These are phyloP conservation scores for Malassezia yamatoensis DNA, from an alignment of 1,284 basidiomycete genomes.

Conservation along the genomic window DNA sequence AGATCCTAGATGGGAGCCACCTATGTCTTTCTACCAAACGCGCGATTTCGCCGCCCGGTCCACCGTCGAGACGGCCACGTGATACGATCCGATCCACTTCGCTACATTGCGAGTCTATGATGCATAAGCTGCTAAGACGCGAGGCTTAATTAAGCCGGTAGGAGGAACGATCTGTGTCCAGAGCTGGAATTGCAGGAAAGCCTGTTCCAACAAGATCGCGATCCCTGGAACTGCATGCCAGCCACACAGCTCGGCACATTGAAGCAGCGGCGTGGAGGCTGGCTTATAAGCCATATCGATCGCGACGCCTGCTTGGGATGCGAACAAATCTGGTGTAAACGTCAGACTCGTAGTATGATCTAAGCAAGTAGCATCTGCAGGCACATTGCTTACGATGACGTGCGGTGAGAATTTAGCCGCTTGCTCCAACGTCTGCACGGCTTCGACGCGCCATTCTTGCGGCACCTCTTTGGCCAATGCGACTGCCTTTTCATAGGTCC, in stretches of 20 bases:
- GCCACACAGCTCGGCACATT: conserved; percentile 16
- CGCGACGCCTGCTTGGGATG: conserved; percentile 35
- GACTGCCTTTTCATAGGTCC: conserved; percentile 36
- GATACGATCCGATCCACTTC: too few species aligned
- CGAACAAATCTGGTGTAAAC: conserved; percentile 25
- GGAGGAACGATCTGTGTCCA: conserved; percentile 41
- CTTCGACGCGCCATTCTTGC: conserved; percentile 34
- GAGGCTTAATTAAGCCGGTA: conserved; percentile 21
- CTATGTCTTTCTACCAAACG: too few species aligned
- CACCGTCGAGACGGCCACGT: too few species aligned
- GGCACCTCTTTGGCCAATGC: conserved; percentile 28
- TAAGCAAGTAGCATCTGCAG: conserved; percentile 31
- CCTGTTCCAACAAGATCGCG: conserved; percentile 43
- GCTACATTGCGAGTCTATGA: background rate
- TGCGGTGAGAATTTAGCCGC: conserved; percentile 13
- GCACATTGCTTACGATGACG: conserved; percentile 42
- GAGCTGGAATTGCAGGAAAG: conserved; percentile 38
- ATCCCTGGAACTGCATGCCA: conserved; percentile 38
- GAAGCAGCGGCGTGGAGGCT: conserved; percentile 31
- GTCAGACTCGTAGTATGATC: conserved; percentile 24
- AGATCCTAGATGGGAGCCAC: too few species aligned
- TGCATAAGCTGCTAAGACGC: conserved; percentile 23
- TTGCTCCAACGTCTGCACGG: conserved; percentile 24
- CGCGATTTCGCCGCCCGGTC: too few species aligned
- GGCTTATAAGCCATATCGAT: conserved; percentile 48